Conservation (phyloP, 805 yeast genomes). For the Lachancea meyersii region DNA sequence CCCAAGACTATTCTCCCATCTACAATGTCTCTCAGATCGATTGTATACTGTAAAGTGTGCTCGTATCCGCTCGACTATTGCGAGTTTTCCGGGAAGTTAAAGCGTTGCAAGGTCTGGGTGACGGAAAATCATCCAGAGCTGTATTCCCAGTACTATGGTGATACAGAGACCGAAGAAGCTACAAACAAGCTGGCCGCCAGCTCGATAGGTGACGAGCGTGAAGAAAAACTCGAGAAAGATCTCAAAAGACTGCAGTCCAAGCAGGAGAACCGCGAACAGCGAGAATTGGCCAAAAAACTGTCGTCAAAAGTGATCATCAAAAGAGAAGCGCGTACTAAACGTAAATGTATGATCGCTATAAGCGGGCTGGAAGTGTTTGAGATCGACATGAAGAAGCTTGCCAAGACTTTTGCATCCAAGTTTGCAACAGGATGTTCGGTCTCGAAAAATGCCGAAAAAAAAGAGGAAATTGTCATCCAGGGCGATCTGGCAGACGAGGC, state of each 20-base stretch:
- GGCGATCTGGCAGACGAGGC: slow-evolving; percentile 95
- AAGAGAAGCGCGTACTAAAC: slow-evolving; percentile 82
- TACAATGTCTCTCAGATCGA: slow-evolving; percentile 31
- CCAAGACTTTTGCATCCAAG: slow-evolving; percentile 87
- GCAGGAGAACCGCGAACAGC: slow-evolving; percentile 77
- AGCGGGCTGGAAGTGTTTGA: slow-evolving; percentile 85
- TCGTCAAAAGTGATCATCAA: slow-evolving; percentile 78
- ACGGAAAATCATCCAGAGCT: slow-evolving; percentile 50
- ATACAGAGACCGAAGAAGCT: slow-evolving; percentile 37
- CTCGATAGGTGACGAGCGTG: slow-evolving; percentile 65
- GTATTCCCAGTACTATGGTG: slow-evolving; percentile 50
- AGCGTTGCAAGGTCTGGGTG: slow-evolving; percentile 82
- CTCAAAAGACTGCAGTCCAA: slow-evolving; percentile 78
- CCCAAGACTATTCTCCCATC: not conserved
- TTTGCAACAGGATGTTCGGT: slow-evolving; percentile 96
- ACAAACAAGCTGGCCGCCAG: slow-evolving; percentile 41
- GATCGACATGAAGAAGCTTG: slow-evolving; percentile 81
- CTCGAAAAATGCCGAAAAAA: slow-evolving; percentile 82
- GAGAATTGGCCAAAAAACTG: slow-evolving; percentile 72
- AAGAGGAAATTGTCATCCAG: slow-evolving; percentile 85
- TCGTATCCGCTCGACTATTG: slow-evolving; percentile 86
- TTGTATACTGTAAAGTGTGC: slow-evolving; percentile 72
- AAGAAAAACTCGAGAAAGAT: slow-evolving; percentile 75
- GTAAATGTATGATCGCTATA: slow-evolving; percentile 81
- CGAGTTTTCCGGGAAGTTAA: slow-evolving; percentile 79